Evolutionary conservation across 176 grass and related monocot genomes (phyloP), one percentile per base, ranked within the genome.

Genomic region (Tillandsia fasciculata): DNA sequence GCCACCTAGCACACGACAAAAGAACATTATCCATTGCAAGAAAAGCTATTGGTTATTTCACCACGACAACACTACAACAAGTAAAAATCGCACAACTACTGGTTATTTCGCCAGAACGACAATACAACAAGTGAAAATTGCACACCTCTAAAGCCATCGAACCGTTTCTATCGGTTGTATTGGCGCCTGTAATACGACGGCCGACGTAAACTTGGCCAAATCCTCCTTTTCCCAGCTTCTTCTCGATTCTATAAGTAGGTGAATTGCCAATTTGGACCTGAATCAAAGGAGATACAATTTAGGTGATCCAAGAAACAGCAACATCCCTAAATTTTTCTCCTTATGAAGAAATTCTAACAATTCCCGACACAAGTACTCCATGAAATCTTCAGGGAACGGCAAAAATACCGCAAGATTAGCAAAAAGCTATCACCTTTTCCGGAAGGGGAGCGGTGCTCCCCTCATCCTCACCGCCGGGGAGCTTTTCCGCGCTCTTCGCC

Each of bases 161-260:
- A 66, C 83, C 85, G 3, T 64, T 83, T 42, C 65, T 77, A 69
- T 77, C 75, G 66, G 65, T 80, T 67, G 73, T 52, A 50, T 74
- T 68, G 23, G 72, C 26, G 59, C 78, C 65, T 33, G 80, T 75
- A 69, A 86, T 57, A 64, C 95, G 87, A n/a, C 71, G 84, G 50
- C 95, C 95, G 71, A 99, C 87, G 71, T 99, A 99, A 49, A 99
- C 95, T 88, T 99, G 95, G 54, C 95, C 95, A 86, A 94, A 99
- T 78, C 95, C 90, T 84, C 95, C 95, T 83, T 99, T 99, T 3
- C 95, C 95, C 42, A 99, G 90, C 67, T 77, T 94, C 71, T 68
- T 90, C 12, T 91, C 87, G 76, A 94, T 63, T 84, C 53, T 99
- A 82, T 99, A 99, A 50, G 72, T 83, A 9, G 95, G 95, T 64